Conservation (phyloP, 2,329 filamentous ascomycete genomes). For the Phaeoacremonium minimum region DNA sequence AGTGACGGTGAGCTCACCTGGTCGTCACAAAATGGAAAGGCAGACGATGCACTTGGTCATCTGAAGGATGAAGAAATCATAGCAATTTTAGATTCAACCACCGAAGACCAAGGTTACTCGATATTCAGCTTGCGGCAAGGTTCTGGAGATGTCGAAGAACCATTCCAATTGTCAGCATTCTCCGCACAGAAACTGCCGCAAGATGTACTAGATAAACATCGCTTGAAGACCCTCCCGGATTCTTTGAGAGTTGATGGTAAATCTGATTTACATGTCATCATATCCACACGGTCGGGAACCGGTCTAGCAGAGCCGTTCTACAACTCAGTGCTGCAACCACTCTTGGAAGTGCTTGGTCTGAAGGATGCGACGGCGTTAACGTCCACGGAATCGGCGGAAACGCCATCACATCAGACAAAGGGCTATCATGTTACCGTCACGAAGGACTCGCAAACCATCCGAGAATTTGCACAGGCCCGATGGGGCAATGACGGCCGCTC, state of each 20-base stretch:
- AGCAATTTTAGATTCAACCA: conserved; percentile 15
- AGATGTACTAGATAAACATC: conserved; percentile 26
- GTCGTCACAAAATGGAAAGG: background rate
- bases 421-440: conserved; percentile 62
- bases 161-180: conserved; percentile 22
- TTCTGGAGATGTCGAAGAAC: conserved; percentile 14
- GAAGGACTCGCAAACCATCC: conserved; percentile 57
- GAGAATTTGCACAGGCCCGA: conserved; percentile 49
- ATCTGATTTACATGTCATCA: conserved; percentile 54
- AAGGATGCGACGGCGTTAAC: conserved; percentile 10
- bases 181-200: conserved; percentile 27
- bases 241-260: conserved; percentile 14
- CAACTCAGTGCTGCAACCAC: conserved; percentile 46
- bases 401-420: conserved; percentile 1
- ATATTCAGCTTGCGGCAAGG: conserved; percentile 34
- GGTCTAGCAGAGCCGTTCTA: conserved; percentile 54
- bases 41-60: conserved; percentile 1
- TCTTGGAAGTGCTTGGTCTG: conserved; percentile 45
- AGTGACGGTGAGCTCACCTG: conserved; percentile 2
- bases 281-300: conserved; percentile 64
- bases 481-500: conserved; percentile 38
- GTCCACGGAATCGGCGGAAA: conserved; percentile 5
- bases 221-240: conserved; percentile 30
- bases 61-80: conserved; percentile 25
- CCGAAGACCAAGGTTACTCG: conserved; percentile 16